Evolutionary conservation across 805 yeast species (phyloP), one percentile per base, ranked within the genome.

Genomic region (Yarrowia sp.): DNA sequence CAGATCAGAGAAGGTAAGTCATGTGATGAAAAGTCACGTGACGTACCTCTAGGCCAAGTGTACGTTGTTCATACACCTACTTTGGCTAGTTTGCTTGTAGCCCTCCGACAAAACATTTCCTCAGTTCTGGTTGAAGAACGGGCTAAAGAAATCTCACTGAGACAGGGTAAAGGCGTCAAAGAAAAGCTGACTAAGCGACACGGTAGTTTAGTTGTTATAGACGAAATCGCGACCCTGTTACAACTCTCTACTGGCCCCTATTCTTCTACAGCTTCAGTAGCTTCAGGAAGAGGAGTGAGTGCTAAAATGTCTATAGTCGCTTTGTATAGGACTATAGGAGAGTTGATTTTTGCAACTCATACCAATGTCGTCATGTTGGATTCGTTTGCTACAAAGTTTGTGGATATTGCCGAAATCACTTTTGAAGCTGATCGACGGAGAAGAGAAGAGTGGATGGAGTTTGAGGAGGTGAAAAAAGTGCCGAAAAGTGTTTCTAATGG

Each of bases 281-380:
- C 61, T 38, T 10, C 45, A 8, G 61, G 61, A 15, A 11, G 38
- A 39, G 28, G 43, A 17, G 47, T 11, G 6, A 39, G 47, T 11
- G 61, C 61, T 9, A 55, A 55, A 17, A 39, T 31, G 36, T 18
- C 47, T 8, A 55, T 55, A 1, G 36, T 55, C 8, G 55, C 55
- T 13, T 14, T 48, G 6, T 48, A 48, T 31, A 11, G 32, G 18
- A 51, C 60, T 14, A 51, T 51, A 10, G 45, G 43, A 14, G 47
- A 55, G 47, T 36, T 55, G 38, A 41, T 41, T 15, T 38, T 39
- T 28, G 31, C 36, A 17, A 39, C 61, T 0, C 47, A 41, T 15
- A 38, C 61, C 4, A 55, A 55, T n/a, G 47, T 55, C 8, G 38
- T 55, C 4, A 36, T 55, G 47, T 28, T 55, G 36, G 61, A 55